Base-by-base conservation (phyloP, 2,329 filamentous ascomycete genomes). In the Calonectria pseudoreteaudii region DNA sequence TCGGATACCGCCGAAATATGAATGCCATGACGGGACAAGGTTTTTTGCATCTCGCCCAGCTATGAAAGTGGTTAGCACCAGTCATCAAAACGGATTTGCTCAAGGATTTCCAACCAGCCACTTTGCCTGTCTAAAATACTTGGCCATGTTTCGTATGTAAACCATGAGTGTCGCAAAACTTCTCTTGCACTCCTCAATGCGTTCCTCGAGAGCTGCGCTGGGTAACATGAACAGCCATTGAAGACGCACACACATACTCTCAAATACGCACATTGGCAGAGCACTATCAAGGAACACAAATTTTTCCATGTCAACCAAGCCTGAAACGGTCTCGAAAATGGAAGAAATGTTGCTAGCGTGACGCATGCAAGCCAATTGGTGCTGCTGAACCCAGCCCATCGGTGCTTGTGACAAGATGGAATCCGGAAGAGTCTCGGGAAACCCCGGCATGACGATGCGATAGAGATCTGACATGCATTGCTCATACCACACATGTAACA, bases 401-500 rank as follows among this genome's bases (percentile, higher is more conserved):
- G 68, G 68, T 5, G 68, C 68, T 16, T 70, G 8, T 20, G 34
- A 53, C 20, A 70, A 28, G 34, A 70, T 65, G 2, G 68, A 70
- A 20, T 2, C 23, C 4, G 56, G 68, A 36, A 70, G 56, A 4
- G 68, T 70, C 56, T 70, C 68, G 11, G 68, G 68, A 36, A 70
- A 70, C 2, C 68, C 58, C 10, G 68, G 68, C 68, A 70, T 70
- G 23, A 65, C 47, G 3, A 70, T 53, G 7, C 68, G 56, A 26
- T 70, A 70, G 26, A 70, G 47, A 16, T 70, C 68, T 20, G 68
- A 64, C 68, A 70, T 70, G 56, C 68, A 70, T 23, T 70, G 68
- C 14, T 70, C 68, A 44, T 65, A 64, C 68, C 68, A 70, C 26
- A 70, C 58, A 28, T 70, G 68, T 18, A 70, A 30, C 68, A 70